Percentiles rank a stretch among this genome's conserved stretches.
Evolutionary conservation across 1,139 yeast species (phyloP).

Genomic region (Protomyces inundatus): DNA sequence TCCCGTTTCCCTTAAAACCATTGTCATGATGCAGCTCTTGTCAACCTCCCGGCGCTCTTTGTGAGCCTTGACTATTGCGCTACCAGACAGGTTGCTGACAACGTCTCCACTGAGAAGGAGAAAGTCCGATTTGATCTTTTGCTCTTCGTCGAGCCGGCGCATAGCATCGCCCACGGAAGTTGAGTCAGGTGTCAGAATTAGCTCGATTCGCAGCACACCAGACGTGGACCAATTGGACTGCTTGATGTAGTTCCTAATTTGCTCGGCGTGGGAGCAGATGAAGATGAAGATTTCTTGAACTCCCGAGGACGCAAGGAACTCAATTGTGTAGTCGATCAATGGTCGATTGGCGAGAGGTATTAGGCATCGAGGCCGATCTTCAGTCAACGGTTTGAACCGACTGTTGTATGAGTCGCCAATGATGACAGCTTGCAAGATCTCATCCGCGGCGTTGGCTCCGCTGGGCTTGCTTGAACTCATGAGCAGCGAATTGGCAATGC

Average conservation of each 20-base stretch:
- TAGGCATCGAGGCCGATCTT: slow-evolving; percentile 78
- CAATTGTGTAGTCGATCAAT: slow-evolving; percentile 86
- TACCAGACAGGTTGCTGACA: slow-evolving; percentile 80
- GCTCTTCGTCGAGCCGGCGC: slow-evolving; percentile 90
- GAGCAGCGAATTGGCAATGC: no score
- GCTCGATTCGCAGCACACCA: slow-evolving; percentile 68
- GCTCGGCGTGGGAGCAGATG: slow-evolving; percentile 87
- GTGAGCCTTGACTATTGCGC: slow-evolving; percentile 67
- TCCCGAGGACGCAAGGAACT: slow-evolving; percentile 84
- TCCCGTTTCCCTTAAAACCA: slow-evolving; percentile 82
- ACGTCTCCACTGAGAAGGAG: slow-evolving; percentile 89
- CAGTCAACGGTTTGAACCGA: slow-evolving; percentile 85
- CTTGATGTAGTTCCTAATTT: slow-evolving; percentile 74
- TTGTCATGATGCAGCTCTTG: slow-evolving; percentile 85
- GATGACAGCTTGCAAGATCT: slow-evolving; percentile 68
- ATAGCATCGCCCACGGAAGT: slow-evolving; percentile 94
- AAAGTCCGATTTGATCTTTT: slow-evolving; percentile 83
- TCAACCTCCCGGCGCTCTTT: slow-evolving; percentile 61
- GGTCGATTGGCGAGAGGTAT: slow-evolving; percentile 91
- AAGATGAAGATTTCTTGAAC: slow-evolving; percentile 84
- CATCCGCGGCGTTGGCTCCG: neutral
- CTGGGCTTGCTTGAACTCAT: no score
- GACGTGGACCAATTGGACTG: slow-evolving; percentile 72
- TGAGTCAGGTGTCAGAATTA: slow-evolving; percentile 80
- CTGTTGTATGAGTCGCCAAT: slow-evolving; percentile 90